Conservation (phyloP, 495 filamentous ascomycete species). For the Letharia lupina region DNA sequence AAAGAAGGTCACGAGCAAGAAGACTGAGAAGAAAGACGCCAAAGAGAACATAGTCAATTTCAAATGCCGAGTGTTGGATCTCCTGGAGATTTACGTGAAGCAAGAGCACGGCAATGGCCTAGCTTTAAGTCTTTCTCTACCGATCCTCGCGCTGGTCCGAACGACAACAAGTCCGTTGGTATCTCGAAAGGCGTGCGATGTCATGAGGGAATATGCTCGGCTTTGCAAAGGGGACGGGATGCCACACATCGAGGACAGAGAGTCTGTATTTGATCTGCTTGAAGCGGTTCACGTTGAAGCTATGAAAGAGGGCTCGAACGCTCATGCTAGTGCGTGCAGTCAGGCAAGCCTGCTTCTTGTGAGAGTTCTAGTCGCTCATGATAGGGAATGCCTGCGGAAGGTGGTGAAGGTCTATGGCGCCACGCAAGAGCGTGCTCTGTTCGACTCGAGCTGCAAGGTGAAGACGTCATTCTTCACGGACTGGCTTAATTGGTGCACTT, state of each 20-base stretch:
- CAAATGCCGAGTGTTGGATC: constrained; percentile 85
- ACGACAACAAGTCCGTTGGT: constrained; percentile 62
- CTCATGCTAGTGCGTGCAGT: constrained; percentile 50
- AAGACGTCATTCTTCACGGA: constrained; percentile 58
- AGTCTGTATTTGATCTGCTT: constrained; percentile 50
- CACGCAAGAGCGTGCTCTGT: constrained; percentile 46
- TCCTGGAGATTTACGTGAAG: constrained; percentile 79
- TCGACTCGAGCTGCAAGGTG: constrained; percentile 47
- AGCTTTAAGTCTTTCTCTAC: constrained; percentile 59
- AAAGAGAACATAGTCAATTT: constrained; percentile 88
- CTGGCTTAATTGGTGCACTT: constrained; percentile 58
- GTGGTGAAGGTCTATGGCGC: constrained; percentile 51
- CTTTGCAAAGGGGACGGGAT: constrained; percentile 50
- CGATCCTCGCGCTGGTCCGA: constrained; percentile 50
- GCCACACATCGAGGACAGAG: constrained; percentile 32
- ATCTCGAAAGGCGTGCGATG: constrained; percentile 57
- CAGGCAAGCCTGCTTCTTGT: constrained; percentile 54
- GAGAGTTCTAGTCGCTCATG: constrained; percentile 48
- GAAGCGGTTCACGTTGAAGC: constrained; percentile 64
- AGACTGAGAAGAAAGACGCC: constrained; percentile 75
- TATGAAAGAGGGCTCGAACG: constrained; percentile 48
- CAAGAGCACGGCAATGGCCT: constrained; percentile 59
- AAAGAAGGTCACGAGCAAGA: constrained; percentile 51
- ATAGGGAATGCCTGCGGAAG: constrained; percentile 38
- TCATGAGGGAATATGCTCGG: constrained; percentile 64